These are phyloP conservation scores for Populus trichocarpa DNA, from an alignment of 441 rosid species.

Conservation along the genomic window DNA sequence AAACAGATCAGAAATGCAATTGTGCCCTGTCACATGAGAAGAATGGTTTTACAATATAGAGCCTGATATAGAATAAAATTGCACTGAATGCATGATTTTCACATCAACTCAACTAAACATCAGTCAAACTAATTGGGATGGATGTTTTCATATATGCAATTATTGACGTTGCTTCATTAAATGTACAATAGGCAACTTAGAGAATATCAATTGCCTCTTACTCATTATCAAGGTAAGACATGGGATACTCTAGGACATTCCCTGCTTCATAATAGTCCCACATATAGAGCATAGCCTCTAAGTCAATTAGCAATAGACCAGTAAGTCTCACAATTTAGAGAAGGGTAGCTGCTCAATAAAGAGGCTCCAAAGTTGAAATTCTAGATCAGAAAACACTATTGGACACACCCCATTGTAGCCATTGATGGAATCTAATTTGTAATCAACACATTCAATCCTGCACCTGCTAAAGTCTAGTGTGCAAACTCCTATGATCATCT, in stretches of 20 bases:
- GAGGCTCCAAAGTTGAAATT: background rate
- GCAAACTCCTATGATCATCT: background rate
- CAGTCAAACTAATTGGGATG: background rate
- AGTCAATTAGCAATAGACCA: background rate
- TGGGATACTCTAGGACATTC: background rate
- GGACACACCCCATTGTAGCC: background rate
- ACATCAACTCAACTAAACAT: background rate
- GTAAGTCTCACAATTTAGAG: background rate
- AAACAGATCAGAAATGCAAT: background rate
- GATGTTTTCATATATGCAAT: background rate
- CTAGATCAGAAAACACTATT: background rate
- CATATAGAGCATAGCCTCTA: background rate
- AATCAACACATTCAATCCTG: background rate
- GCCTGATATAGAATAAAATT: background rate
- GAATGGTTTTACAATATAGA: background rate
- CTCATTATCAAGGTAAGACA: no score
- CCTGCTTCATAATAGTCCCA: background rate
- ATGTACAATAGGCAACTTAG: background rate
- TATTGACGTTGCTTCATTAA: background rate
- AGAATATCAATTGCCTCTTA: background rate
- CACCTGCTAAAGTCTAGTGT: background rate
- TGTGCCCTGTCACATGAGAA: background rate
- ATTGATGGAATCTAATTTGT: background rate
- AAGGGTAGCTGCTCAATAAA: background rate
- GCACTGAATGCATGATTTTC: background rate